phyloP scores from a whole-genome alignment of 2,329 filamentous ascomycete genomes.

The Ophiostoma himal-ulmi region DNA sequence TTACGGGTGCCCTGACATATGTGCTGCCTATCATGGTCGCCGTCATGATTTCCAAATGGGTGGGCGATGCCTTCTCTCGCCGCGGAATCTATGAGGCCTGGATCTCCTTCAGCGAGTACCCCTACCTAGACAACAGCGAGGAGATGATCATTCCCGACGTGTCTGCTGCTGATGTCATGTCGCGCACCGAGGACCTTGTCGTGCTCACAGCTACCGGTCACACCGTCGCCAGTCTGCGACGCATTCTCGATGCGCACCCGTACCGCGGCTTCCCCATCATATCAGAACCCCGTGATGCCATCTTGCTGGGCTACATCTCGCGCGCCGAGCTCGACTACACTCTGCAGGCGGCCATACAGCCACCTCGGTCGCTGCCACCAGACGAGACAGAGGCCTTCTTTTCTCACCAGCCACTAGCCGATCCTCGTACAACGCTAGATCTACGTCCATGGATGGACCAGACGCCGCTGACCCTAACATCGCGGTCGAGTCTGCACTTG shows the following conservation, averaged over 20 bases:
- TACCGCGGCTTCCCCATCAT: conserved; percentile 93
- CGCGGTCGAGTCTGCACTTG: conserved; percentile 70
- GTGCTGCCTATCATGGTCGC: conserved; percentile 98
- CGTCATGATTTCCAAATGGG: conserved; percentile 98
- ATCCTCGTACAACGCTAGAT: conserved; percentile 73
- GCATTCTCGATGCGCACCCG: conserved; percentile 64
- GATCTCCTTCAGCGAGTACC: conserved; percentile 95
- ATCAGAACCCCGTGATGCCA: conserved; percentile 63
- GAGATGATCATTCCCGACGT: conserved; percentile 64
- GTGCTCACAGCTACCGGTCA: conserved; percentile 83
- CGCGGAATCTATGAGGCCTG: conserved; percentile 95
- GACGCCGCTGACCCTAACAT: conserved; percentile 85
- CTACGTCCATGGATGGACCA: conserved; percentile 98
- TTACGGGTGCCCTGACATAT: conserved; percentile 91
- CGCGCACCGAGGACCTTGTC: conserved; percentile 80
- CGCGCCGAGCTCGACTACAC: conserved; percentile 84
- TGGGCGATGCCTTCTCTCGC: conserved; percentile 88
- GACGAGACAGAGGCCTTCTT: conserved; percentile 80
- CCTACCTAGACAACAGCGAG: conserved; percentile 75
- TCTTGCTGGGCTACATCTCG: conserved; percentile 88
- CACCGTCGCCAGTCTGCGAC: conserved; percentile 69
- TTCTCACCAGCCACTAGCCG: conserved; percentile 69
- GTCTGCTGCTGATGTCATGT: conserved; percentile 85
- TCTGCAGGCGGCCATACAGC: conserved; percentile 55
- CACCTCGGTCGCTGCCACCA: conserved; percentile 53